Percentiles rank a stretch among this genome's conserved stretches.
phyloP scores from a whole-genome alignment of 345 rosid genomes.

The Linum tenue region DNA sequence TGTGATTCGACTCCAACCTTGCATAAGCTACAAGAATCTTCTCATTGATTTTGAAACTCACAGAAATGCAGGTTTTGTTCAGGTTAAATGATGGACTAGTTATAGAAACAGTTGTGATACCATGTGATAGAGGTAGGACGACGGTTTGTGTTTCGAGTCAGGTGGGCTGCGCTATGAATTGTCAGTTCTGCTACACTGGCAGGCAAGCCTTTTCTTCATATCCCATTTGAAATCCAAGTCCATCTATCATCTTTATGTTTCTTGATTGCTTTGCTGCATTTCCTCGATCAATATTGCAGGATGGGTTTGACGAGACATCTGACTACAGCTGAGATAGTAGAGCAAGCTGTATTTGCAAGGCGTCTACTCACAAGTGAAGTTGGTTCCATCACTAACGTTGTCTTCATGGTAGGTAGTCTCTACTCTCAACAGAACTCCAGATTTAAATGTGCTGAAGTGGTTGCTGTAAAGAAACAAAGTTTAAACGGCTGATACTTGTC shows the following conservation, averaged over 20 bases:
- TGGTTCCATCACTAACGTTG: slow-evolving; percentile 76
- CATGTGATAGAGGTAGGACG: slow-evolving; percentile 74
- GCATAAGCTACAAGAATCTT: slow-evolving; percentile 27
- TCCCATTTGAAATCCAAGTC: slow-evolving; percentile 1
- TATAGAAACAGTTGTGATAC: slow-evolving; percentile 79
- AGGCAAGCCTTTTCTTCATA: slow-evolving; percentile 32
- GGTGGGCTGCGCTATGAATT: slow-evolving; percentile 93
- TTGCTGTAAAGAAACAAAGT: not conserved
- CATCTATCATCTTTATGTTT: not conserved
- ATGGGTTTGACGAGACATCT: slow-evolving; percentile 90
- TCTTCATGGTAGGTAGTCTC: slow-evolving; percentile 61
- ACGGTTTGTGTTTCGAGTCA: slow-evolving; percentile 94
- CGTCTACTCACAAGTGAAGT: slow-evolving; percentile 51
- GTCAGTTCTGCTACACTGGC: slow-evolving; percentile 94
- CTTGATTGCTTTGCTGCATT: slow-evolving; percentile 5
- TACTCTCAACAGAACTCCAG: not conserved
- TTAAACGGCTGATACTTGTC: not conserved
- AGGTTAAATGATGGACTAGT: slow-evolving; percentile 67
- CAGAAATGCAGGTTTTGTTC: slow-evolving; percentile 94
- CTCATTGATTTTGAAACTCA: slow-evolving; percentile 56
- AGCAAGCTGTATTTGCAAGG: slow-evolving; percentile 73
- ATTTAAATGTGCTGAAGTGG: not conserved
- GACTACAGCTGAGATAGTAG: slow-evolving; percentile 78
- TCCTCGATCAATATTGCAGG: slow-evolving; percentile 26
- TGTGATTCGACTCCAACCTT: not conserved